Percentiles rank a stretch among this genome's conserved stretches.
Conservation (phyloP, 2,329 filamentous ascomycete genomes). For the Cadophora luteo-olivacea region DNA sequence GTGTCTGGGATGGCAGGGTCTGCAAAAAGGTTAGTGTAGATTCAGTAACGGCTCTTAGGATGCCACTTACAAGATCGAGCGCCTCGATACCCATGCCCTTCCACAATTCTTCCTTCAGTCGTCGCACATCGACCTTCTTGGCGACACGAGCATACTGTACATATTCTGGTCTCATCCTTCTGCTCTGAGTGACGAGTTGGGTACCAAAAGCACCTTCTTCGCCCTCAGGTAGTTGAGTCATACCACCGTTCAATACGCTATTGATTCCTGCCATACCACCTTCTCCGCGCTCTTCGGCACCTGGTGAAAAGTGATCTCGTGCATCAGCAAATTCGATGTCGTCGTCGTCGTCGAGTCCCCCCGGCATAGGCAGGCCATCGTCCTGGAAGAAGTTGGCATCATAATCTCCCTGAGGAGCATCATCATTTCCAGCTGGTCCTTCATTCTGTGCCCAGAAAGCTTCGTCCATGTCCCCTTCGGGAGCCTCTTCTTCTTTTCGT, state of each 20-base stretch:
- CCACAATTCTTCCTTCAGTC: constrained; percentile 75
- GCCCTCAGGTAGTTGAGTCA: constrained; percentile 49
- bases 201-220: constrained; percentile 62
- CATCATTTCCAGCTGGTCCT: constrained; percentile 58
- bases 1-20: constrained; percentile 36
- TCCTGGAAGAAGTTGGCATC: constrained; percentile 98
- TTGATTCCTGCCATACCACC: constrained; percentile 56
- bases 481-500: constrained; percentile 60
- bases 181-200: constrained; percentile 69
- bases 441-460: constrained; percentile 88
- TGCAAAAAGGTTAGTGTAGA: constrained; percentile 31
- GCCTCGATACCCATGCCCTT: constrained; percentile 66
- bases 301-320: constrained; percentile 77
- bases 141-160: constrained; percentile 74
- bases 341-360: constrained; percentile 66
- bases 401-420: constrained; percentile 77
- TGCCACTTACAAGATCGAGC: constrained; percentile 53
- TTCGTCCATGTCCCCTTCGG: constrained; percentile 86
- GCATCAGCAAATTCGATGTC: constrained; percentile 81
- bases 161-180: constrained; percentile 69
- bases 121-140: constrained; percentile 74
- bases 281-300: constrained; percentile 53
- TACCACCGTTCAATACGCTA: constrained; percentile 58
- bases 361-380: constrained; percentile 73
- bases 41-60: background rate